These are phyloP conservation scores for Penicillium crystallinum DNA, from an alignment of 495 filamentous ascomycete genomes.

Conservation along the genomic window DNA sequence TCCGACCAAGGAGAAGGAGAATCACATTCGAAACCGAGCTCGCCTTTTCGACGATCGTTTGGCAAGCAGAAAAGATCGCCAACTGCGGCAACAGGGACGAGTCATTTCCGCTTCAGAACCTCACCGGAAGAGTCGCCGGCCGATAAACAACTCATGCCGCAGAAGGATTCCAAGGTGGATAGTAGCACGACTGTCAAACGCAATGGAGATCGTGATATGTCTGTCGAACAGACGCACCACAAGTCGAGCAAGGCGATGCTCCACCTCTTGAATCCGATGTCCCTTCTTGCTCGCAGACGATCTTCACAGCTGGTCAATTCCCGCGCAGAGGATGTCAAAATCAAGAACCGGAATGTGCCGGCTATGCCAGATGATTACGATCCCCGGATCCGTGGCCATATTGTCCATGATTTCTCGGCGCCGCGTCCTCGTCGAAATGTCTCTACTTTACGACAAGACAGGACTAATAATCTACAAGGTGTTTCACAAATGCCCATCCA, in stretches of 20 bases:
- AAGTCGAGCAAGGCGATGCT: constrained; percentile 56
- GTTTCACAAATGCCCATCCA: constrained; percentile 7
- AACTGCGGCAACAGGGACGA: constrained; percentile 20
- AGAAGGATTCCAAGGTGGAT: constrained; percentile 28
- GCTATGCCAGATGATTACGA: constrained; percentile 70
- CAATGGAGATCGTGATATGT: constrained; percentile 28
- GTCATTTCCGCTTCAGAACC: constrained; percentile 33
- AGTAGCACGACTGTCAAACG: constrained; percentile 15
- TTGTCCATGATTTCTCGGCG: constrained; percentile 87
- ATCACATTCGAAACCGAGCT: constrained; percentile 28
- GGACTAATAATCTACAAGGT: constrained; percentile 8
- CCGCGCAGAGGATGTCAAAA: constrained; percentile 44
- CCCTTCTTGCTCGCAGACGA: constrained; percentile 54
- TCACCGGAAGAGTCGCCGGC: constrained; percentile 28
- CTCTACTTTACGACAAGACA: constrained; percentile 31
- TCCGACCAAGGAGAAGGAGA: constrained; percentile 29
- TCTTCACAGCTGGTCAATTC: constrained; percentile 45
- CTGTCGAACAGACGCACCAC: constrained; percentile 29
- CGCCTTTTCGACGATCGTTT: constrained; percentile 37
- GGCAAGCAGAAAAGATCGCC: constrained; percentile 33
- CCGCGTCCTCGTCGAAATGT: constrained; percentile 60
- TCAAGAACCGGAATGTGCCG: constrained; percentile 47
- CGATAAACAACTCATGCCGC: constrained; percentile 24
- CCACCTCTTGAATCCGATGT: constrained; percentile 64
- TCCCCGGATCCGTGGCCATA: constrained; percentile 75